A percentile compares a stretch with the other conserved stretches of the same genome.
phyloP scores from a whole-genome alignment of 2,329 filamentous ascomycete species.

The Cladosporium sp. region DNA sequence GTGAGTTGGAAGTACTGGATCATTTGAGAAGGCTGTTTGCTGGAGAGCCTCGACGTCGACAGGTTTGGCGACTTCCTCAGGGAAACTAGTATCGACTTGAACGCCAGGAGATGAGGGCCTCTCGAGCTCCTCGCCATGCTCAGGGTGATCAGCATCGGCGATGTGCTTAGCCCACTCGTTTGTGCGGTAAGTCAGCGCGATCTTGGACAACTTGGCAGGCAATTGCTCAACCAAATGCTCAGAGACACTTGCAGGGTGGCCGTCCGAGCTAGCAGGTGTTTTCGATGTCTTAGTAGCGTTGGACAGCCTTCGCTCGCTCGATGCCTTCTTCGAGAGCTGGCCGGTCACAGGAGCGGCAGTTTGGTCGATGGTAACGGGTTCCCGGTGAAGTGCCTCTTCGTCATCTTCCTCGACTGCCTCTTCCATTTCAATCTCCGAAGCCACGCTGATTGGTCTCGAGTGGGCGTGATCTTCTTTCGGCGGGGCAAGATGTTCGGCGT shows the following conservation, averaged over 20 bases:
- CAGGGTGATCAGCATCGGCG: slow-evolving; percentile 71
- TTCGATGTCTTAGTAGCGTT: slow-evolving; percentile 1
- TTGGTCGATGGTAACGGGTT: slow-evolving; percentile 12
- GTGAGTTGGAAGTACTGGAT: slow-evolving; percentile 54
- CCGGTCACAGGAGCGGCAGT: neutral
- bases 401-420: slow-evolving; percentile 29
- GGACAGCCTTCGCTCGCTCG: neutral
- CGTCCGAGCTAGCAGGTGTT: slow-evolving; percentile 4
- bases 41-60: slow-evolving; percentile 25
- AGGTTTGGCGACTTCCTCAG: slow-evolving; percentile 25
- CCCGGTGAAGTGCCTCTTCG: slow-evolving; percentile 27
- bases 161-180: slow-evolving; percentile 97
- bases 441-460: slow-evolving; percentile 2
- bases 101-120: slow-evolving; percentile 42
- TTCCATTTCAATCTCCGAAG: slow-evolving; percentile 3
- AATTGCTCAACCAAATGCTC: slow-evolving; percentile 60
- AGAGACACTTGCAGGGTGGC: slow-evolving; percentile 17
- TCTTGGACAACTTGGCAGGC: slow-evolving; percentile 70
- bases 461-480: neutral
- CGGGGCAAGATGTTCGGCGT: neutral
- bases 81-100: slow-evolving; percentile 34
- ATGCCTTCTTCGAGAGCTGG: neutral
- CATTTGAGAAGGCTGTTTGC: slow-evolving; percentile 9
- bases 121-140: slow-evolving; percentile 55
- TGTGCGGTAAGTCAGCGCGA: slow-evolving; percentile 81